Percentiles rank a stretch among this genome's conserved stretches.
Evolutionary conservation across 1,284 basidiomycete genomes (phyloP).

Genomic region (Inonotus obliquus): DNA sequence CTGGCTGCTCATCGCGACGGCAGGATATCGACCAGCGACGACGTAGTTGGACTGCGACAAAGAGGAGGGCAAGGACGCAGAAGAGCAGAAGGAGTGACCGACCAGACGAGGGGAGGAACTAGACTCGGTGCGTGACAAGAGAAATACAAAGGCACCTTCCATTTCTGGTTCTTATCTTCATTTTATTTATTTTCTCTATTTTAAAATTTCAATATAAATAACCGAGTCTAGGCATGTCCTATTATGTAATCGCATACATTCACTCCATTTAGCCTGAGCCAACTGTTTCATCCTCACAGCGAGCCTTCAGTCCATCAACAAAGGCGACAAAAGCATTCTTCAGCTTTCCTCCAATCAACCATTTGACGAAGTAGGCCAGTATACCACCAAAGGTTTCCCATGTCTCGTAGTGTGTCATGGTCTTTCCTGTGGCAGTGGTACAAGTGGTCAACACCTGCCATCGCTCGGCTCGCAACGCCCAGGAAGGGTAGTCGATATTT

Average conservation of each 20-base stretch:
- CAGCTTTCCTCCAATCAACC: constrained; percentile 1
- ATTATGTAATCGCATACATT: too few species aligned
- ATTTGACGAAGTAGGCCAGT: constrained; percentile 49
- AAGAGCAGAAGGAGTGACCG: neutral
- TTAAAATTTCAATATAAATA: too few species aligned
- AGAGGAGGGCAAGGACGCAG: neutral
- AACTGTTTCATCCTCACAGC: constrained; percentile 1
- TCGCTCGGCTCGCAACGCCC: constrained; percentile 49
- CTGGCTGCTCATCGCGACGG: constrained; percentile 12
- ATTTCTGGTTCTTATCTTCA: neutral
- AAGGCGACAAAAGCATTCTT: constrained; percentile 7
- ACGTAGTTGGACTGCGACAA: neutral
- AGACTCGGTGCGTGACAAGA: neutral
- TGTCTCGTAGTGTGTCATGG: constrained; percentile 56
- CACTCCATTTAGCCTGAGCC: neutral
- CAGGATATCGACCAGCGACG: constrained; percentile 17
- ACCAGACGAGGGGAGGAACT: neutral
- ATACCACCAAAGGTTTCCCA: constrained; percentile 57
- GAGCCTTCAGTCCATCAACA: constrained; percentile 6
- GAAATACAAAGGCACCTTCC: too few species aligned
- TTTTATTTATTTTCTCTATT: too few species aligned
- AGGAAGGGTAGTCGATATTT: constrained; percentile 37
- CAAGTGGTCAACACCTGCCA: constrained; percentile 59
- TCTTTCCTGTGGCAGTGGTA: constrained; percentile 19
- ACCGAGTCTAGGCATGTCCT: too few species aligned